Base-by-base conservation (phyloP, 2,329 filamentous ascomycete species). In the Parastagonospora nodorum region DNA sequence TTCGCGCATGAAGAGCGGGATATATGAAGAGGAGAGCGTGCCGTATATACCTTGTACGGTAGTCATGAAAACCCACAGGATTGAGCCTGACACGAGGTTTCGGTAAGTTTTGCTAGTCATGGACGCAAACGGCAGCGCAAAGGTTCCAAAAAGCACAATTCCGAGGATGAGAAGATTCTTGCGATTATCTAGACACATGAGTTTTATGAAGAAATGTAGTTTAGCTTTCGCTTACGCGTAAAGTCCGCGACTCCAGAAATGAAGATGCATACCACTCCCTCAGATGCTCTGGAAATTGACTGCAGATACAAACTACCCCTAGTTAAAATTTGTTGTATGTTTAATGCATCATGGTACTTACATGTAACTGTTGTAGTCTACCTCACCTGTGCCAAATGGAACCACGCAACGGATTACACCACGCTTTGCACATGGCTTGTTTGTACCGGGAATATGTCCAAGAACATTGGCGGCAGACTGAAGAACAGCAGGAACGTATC, bases 1-100 rank as follows among this genome's bases (percentile, higher is more conserved):
- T 19, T 57, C 53, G 8, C 58, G 58, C 58, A 61, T 61, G 42
- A 61, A 61, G 12, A 61, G 56, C 4, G 58, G 58, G 15, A 61
- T 61, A 19, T 61, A 61, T 14, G 58, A 61, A 3, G 49, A 51
- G 42, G 56, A 57, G 4, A 59, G 53, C 11, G 58, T 55, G 8
- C 49, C 55, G 40, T 61, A 61, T 10, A 59, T 50, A 1, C 58
- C 58, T 45, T 55, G 48, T 8, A 55, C 50, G 1, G 56, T 59
- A 2, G 57, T 54, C 12, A 58, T 36, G 16, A 55, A 47, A n/a
- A 53, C 53, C 40, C 53, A 60, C 10, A 58, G 39, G 7, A 50
- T 37, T 8, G 57, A 45, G 11, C 54, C 39, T 5, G 55, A 46
- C 12, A 45, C 56, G 2, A 60, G 49, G 35, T 57, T 57, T 15